Percentiles rank a stretch among this genome's conserved stretches.
phyloP scores from a whole-genome alignment of 768 basidiomycete species.

The Hypholoma fasciculare region DNA sequence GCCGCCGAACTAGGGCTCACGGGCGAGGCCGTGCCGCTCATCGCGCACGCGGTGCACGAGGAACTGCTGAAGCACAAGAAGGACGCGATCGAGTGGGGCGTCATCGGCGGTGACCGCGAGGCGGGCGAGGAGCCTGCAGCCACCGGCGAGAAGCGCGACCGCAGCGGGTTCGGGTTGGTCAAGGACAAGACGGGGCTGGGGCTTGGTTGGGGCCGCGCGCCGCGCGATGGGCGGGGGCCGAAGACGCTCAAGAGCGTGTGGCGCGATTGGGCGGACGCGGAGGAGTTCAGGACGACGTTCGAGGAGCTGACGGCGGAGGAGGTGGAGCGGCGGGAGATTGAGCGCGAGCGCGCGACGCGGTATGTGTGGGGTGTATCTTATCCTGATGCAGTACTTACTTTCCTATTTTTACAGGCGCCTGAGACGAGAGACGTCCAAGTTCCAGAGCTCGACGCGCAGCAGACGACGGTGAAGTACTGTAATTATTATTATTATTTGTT shows the following conservation, averaged over 20 bases:
- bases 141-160: slow-evolving; percentile 39
- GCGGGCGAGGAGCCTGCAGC: slow-evolving; percentile 24
- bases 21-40: slow-evolving; percentile 84
- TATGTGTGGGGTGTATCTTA: slow-evolving; percentile 8
- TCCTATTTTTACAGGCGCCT: slow-evolving; percentile 26
- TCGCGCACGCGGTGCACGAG: slow-evolving; percentile 93
- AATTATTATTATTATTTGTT: slow-evolving; percentile 16
- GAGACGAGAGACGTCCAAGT: slow-evolving; percentile 42
- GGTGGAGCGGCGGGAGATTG: slow-evolving; percentile 85
- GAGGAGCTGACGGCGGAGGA: slow-evolving; percentile 89
- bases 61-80: slow-evolving; percentile 95
- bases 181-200: slow-evolving; percentile 86
- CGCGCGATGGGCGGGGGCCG: slow-evolving; percentile 79
- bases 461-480: slow-evolving; percentile 31
- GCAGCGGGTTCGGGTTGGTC: slow-evolving; percentile 53
- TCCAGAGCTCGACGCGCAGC: slow-evolving; percentile 40
- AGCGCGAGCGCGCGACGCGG: slow-evolving; percentile 84
- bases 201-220: slow-evolving; percentile 72
- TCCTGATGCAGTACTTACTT: background rate
- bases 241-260: slow-evolving; percentile 85
- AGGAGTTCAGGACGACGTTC: slow-evolving; percentile 87
- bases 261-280: slow-evolving; percentile 93
- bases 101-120: slow-evolving; percentile 62
- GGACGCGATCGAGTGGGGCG: slow-evolving; percentile 92
- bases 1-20: slow-evolving; percentile 85